Conservation (phyloP, 108 stramenopile genomes). For the Nitzschia inconspicua region DNA sequence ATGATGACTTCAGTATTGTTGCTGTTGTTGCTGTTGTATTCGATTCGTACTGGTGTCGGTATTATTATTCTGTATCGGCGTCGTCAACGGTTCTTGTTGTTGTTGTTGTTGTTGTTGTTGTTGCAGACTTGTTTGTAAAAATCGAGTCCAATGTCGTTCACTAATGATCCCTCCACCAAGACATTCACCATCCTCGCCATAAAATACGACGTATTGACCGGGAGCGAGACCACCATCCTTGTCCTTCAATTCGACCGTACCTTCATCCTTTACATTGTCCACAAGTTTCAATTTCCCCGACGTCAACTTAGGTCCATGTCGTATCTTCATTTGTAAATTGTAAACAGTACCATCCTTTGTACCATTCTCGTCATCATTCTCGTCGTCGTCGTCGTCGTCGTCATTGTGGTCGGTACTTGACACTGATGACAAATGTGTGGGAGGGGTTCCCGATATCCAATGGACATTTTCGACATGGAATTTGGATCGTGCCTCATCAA, state of each 20-base stretch:
- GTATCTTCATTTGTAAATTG: slow-evolving; percentile 71
- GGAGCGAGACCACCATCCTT: slow-evolving; percentile 93
- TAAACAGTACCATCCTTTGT: slow-evolving; percentile 46
- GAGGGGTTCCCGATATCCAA: slow-evolving; percentile 75
- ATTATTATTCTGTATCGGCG: not conserved
- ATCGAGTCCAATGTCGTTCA: slow-evolving; percentile 75
- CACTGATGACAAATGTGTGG: slow-evolving; percentile 31
- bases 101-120: not conserved
- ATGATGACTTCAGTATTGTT: not conserved
- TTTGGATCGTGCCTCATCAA: slow-evolving; percentile 53
- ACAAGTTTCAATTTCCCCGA: slow-evolving; percentile 45
- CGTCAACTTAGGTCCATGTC: slow-evolving; percentile 85
- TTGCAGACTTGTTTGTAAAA: slow-evolving; percentile 20
- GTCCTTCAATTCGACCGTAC: slow-evolving; percentile 53
- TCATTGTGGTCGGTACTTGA: not conserved
- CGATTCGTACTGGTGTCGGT: not conserved
- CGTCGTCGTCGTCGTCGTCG: not conserved
- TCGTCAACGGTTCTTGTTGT: not conserved
- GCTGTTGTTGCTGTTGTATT: not conserved
- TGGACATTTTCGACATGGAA: slow-evolving; percentile 84
- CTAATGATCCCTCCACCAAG: slow-evolving; percentile 88
- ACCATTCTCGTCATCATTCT: slow-evolving; percentile 6
- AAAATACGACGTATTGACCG: slow-evolving; percentile 95
- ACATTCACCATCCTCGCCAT: slow-evolving; percentile 81
- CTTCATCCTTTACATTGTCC: slow-evolving; percentile 20